Base-by-base conservation (phyloP, 1,284 basidiomycete genomes). In the Malassezia globosa region DNA sequence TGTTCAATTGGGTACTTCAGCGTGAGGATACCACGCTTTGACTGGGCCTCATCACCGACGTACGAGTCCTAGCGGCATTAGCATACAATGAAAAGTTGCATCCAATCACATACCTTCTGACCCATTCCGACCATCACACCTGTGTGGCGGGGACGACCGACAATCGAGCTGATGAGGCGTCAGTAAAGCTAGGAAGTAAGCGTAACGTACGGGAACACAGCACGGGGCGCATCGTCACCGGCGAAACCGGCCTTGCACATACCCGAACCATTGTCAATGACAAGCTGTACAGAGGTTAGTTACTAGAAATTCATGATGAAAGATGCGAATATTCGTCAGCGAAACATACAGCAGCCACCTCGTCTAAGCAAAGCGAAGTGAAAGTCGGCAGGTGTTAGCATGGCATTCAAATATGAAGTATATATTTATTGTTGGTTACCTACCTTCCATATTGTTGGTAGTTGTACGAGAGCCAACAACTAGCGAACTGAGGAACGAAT, bases 21-120 rank as follows among this genome's bases (percentile, higher is more conserved):
- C 59, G 85, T 88, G 59, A 94, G 77, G 76, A 90, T 87, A 81
- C 87, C 87, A 78, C 87, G 84, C 80, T 90, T 90, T 57, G 87
- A 84, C 76, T 90, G 87, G 45, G 87, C 87, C 76, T 90, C 87
- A 70, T 90, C 87, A 58, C 71, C 71, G 51, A 72, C 71, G 53
- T 72, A 72, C 33, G 71, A 72, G 60, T 72, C 71, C 63, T 31
- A 31, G 11, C 29, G 11, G 11, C 11, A 13, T 60, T 73, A 21
- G 7, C n/a, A 16, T 6, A 18, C 11, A 37, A 5, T 7, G 10
- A 33, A 3, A 41, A 5, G 18, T 41, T 4, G 11, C 19, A 21
- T 16, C 10, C 34, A 51, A 39, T 24, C 52, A 51, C 58, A 2
- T 13, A 31, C 29, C 29, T 72, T 73, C 58, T 72, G 72, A 46